Base-by-base conservation (phyloP, 345 rosid species). In the Eucalyptus guilfoylei region DNA sequence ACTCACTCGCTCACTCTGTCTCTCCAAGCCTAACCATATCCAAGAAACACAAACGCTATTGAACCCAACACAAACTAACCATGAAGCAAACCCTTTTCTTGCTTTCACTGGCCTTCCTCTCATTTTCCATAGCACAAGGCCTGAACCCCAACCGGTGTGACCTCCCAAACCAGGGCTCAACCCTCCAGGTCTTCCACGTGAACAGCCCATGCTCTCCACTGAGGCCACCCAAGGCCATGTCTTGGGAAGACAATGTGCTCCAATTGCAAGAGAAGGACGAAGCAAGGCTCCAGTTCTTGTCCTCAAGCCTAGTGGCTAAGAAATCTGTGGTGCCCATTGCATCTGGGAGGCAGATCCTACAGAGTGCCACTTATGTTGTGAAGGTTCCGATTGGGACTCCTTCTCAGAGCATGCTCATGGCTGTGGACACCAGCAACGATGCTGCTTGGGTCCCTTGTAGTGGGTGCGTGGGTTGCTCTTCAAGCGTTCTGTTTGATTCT, bases 371-470 rank as follows among this genome's bases (percentile, higher is more conserved):
- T 52, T 98, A 98, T 64, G 91, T 98, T 86, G 96, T 95, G 42
- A 93, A 94, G 90, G 96, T 95, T 49, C 94, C 94, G 64, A 91
- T 98, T 28, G 99, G 99, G 30, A 95, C 97, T 16, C 99, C 99
- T 5, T 90, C 98, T 11, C 99, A 98, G 89, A 86, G 96, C 85
- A 87, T 98, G 95, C 95, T 97, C 62, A 91, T 97, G 95, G 98
- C 99, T 86, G 88, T 98, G 92, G 99, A 98, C 88, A 98, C 95
- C 26, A 97, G 99, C 94, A 96, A 93, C 81, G 99, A 98, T 80
- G 97, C 93, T 86, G 94, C 99, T 48, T 98, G 96, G 99, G 49
- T 98, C 47, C 98, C 99, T 30, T 96, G 99, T 87, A 87, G 90
- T 28, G 98, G 96, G 64, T 98, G 99, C 72, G 92, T 90, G 81